Conservation (phyloP, 2,329 filamentous ascomycete species). For the Lizonia empirigonia region DNA sequence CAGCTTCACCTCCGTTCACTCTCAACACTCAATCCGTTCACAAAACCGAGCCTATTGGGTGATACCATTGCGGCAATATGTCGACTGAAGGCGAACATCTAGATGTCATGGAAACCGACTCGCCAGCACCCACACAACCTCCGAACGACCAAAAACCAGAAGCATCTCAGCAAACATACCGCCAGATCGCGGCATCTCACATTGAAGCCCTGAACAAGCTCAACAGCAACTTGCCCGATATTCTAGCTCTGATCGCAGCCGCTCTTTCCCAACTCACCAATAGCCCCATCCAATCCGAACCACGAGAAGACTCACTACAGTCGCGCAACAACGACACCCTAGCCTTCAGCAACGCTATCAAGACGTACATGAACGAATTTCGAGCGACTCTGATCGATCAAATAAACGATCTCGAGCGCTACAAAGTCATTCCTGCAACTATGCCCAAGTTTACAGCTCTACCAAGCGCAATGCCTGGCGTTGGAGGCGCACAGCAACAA, state of each 20-base stretch:
- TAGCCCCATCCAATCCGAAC: constrained; percentile 57
- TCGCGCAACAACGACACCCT: constrained; percentile 48
- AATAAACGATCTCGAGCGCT: constrained; percentile 38
- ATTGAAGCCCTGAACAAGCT: constrained; percentile 42
- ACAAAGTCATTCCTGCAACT: constrained; percentile 41
- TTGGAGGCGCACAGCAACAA: constrained; percentile 12
- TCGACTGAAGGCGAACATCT: constrained; percentile 15
- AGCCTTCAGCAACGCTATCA: constrained; percentile 69
- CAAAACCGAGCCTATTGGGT: not conserved
- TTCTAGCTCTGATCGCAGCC: constrained; percentile 80
- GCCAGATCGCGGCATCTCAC: constrained; percentile 38
- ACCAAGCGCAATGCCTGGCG: constrained; percentile 13
- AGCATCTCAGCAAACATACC: constrained; percentile 31
- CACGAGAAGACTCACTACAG: constrained; percentile 46
- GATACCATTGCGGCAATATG: constrained; percentile 17
- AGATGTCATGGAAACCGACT: constrained; percentile 14
- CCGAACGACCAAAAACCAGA: constrained; percentile 9
- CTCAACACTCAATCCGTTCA: not conserved
- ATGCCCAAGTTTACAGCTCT: constrained; percentile 26
- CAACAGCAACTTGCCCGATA: constrained; percentile 35
- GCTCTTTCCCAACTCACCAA: constrained; percentile 68
- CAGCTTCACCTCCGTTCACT: not conserved
- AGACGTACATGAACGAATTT: constrained; percentile 67
- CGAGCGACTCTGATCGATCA: constrained; percentile 36
- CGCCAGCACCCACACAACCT: constrained; percentile 6